Conservation (phyloP, 73 alveolate species). For the Tetrahymena malaccensis region DNA sequence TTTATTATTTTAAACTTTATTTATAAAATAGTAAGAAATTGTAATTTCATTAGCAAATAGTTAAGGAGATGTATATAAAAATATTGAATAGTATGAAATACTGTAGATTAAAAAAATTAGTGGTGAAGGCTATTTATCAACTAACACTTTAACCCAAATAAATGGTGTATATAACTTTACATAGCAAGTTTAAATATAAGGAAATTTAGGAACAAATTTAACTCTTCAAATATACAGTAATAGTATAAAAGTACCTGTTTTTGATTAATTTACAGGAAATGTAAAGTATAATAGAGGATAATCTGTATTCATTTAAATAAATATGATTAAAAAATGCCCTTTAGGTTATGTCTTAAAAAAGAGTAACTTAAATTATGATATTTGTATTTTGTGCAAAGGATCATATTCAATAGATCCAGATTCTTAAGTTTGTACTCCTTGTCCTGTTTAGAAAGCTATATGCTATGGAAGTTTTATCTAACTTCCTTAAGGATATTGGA, state of each 20-base stretch:
- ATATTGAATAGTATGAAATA: not conserved
- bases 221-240: not conserved
- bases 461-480: not conserved
- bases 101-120: not conserved
- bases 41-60: not conserved
- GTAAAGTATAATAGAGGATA: not conserved
- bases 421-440: not conserved
- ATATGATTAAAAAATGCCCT: not conserved
- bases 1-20: not conserved
- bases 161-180: not conserved
- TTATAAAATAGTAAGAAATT: not conserved
- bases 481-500: not conserved
- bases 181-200: not conserved
- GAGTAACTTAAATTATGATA: not conserved
- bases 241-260: not conserved
- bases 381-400: not conserved
- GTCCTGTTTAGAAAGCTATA: not conserved
- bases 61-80: not conserved
- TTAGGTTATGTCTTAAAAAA: not conserved
- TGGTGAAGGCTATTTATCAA: not conserved
- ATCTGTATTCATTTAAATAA: not conserved
- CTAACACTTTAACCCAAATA: not conserved
- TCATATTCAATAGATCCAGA: not conserved
- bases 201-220: not conserved
- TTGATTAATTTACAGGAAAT: not conserved